Conservation (phyloP, 148 eudicot species). For the Oxyria digyna region DNA sequence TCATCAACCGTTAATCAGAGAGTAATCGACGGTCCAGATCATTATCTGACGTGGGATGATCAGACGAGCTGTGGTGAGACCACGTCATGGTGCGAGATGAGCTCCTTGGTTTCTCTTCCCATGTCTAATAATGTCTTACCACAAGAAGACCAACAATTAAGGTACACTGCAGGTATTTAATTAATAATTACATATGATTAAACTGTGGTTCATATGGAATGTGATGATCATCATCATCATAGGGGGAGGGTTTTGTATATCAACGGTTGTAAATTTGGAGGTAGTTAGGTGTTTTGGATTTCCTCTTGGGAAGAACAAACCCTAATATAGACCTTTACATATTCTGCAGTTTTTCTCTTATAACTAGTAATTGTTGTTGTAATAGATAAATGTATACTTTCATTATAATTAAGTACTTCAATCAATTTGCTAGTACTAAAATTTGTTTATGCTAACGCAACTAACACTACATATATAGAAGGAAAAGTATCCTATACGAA, state of each 20-base stretch:
- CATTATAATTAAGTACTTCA: slow-evolving; percentile 1
- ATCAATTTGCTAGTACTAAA: background rate
- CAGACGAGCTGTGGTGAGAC: background rate
- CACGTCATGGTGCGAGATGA: slow-evolving; percentile 10
- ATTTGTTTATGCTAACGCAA: background rate
- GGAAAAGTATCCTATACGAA: no score
- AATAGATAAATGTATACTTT: background rate
- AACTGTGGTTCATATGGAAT: background rate
- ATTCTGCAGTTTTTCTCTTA: background rate
- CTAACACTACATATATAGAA: no score
- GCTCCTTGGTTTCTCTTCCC: slow-evolving; percentile 9
- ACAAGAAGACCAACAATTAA: background rate
- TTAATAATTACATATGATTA: background rate
- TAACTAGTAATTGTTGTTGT: background rate
- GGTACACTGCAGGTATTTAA: background rate
- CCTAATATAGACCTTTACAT: slow-evolving; percentile 1
- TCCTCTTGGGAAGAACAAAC: background rate
- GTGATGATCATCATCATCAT: background rate
- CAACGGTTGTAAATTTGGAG: slow-evolving; percentile 4
- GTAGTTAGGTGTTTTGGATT: background rate
- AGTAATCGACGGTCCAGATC: background rate
- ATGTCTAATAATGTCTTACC: background rate
- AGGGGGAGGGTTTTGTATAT: background rate
- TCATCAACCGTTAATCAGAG: background rate
- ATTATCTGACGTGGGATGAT: background rate